Conservation (phyloP, 2,329 filamentous ascomycete species). For the Cercospora sp. region DNA sequence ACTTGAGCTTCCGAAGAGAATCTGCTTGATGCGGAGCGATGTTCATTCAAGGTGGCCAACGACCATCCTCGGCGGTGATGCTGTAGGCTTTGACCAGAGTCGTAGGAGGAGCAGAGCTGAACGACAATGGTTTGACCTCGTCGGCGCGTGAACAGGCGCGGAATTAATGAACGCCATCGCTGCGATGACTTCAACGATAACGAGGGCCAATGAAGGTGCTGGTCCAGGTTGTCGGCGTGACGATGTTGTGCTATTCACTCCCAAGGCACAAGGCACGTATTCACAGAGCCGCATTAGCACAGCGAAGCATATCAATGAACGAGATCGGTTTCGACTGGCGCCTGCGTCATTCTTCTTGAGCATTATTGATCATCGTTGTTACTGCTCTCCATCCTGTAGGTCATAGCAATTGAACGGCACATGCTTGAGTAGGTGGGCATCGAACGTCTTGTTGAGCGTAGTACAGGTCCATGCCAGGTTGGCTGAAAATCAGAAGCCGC, state of each 20-base stretch:
- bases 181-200: not conserved
- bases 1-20: conserved; percentile 1
- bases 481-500: not conserved
- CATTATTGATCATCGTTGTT: not conserved
- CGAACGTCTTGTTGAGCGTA: not conserved
- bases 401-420: not conserved
- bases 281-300: not conserved
- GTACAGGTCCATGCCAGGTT: not conserved
- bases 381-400: not conserved
- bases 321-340: not conserved
- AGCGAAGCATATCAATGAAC: not conserved
- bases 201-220: not conserved
- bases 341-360: not conserved
- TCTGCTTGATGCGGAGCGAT: not conserved
- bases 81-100: not conserved
- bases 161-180: not conserved
- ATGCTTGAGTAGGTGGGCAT: not conserved
- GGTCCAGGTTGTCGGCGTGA: not conserved
- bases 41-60: not conserved
- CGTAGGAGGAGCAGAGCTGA: not conserved
- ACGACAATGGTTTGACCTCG: not conserved
- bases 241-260: not conserved
- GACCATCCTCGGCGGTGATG: not conserved
- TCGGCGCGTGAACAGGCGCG: not conserved
- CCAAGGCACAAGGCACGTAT: not conserved